Base-by-base conservation (phyloP, 768 basidiomycete genomes). In the Phaeotremella skinneri region DNA sequence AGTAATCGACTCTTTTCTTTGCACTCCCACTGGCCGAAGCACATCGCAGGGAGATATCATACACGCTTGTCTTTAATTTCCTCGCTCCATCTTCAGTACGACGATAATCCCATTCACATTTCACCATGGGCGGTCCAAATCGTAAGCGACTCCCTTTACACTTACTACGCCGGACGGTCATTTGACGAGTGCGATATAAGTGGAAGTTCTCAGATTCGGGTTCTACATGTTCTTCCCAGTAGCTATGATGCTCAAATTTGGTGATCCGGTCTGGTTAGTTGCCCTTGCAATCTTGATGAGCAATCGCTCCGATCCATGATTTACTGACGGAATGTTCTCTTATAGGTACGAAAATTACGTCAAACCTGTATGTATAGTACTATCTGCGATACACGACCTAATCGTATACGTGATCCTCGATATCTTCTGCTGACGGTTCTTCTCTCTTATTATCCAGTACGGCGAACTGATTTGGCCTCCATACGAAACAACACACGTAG, bases 171-270 rank as follows among this genome's bases (percentile, higher is more conserved):
- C 49, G 26, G 16, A 27, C 23, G 16, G 26, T 5, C 26, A 21
- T 23, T 21, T 9, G 23, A 9, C 45, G 45, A 21, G 21, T 7
- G 21, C n/a, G 13, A 7, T 23, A 17, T n/a, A 57, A 73, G 72
- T 74, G 21, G 72, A 74, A 58, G 68, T 74, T 48, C 59, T 71
- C 58, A 69, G 67, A 52, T 74, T 74, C 59, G 72, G 72, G 9
- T 67, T 71, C 45, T 74, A 74, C 68, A 59, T 74, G 63, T 74
- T 74, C 66, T 69, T 69, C 57, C 72, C 72, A 7, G 66, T 74
- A 26, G 61, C 56, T 25, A 49, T 62, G 21, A 74, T 74, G 72
- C 62, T 66, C 55, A 74, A 71, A 49, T 74, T 71, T 42, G 67
- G 72, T 54, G 72, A 74, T 61, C 72, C 72, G 39, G 67, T 67